Evolutionary conservation across 1,139 yeast genomes (phyloP), one percentile per base, ranked within the genome.

Genomic region (Debaryomyces robertsiae): DNA sequence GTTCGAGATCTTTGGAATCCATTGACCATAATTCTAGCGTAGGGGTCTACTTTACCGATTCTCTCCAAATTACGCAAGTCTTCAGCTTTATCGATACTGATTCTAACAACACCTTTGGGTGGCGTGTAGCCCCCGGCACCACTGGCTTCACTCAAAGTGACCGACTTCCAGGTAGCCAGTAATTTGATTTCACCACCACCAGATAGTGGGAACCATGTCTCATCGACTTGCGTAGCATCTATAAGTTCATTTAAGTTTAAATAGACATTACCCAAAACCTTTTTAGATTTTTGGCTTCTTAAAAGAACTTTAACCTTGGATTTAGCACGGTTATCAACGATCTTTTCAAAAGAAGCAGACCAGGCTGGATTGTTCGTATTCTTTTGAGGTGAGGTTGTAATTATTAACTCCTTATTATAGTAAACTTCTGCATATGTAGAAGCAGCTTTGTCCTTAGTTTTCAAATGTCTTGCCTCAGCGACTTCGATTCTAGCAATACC

Each of bases 41-140:
- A 93, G 31, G 99, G 98, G 63, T 93, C 98, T 58, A 90, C 82
- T 56, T 82, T 87, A 45, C 98, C 98, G 45, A 93, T 76, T 42
- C 81, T 83, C 61, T 91, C 97, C 64, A 90, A 75, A 63, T 93
- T 93, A 46, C 86, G 79, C 55, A 93, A 75, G 46, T 81, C 84
- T 44, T 75, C 77, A 32, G 94, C 97, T 47, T 75, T 77, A 52
- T 79, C 79, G 46, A 93, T 63, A 50, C 81, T 77, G 41, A 93
- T 73, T 57, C 98, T 81, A 10, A 91, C 74, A 29, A 85, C 94
- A 57, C 98, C 98, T 58, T 91, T 84, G 40, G 98, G 98, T 46
- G 91, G 91, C 22, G 89, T 80, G 66, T 89, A 91, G 36, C 90
- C 91, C 52, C 85, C 81, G 17, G 86, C 68, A 50, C 89, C 90